Conservation (phyloP, 129 eudicot genomes). For the Flaveria robusta region DNA sequence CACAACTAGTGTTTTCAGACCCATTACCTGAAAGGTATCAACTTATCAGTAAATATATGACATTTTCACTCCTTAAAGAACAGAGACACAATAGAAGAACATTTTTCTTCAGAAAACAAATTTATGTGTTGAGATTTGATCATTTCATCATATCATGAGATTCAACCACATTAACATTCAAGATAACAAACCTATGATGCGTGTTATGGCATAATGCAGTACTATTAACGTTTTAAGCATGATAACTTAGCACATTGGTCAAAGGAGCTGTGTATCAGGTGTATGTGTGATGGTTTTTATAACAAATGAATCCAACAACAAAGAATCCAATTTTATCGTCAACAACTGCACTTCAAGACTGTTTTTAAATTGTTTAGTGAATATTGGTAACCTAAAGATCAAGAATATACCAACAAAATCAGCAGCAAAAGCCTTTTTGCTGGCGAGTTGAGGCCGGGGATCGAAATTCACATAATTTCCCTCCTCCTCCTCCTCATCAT, state of each 20-base stretch:
- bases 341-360: slow-evolving; percentile 15
- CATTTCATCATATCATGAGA: not conserved
- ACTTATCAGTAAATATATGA: slow-evolving; percentile 11
- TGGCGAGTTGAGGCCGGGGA: slow-evolving; percentile 27
- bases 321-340: not conserved
- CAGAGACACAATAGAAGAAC: not conserved
- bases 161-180: not conserved
- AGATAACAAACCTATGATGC: not conserved
- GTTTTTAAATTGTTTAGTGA: not conserved
- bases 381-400: not conserved
- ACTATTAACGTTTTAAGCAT: not conserved
- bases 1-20: slow-evolving; percentile 28
- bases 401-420: slow-evolving; percentile 25
- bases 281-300: not conserved
- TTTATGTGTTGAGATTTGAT: not conserved
- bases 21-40: slow-evolving; percentile 51
- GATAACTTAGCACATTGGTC: not conserved
- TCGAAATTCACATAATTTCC: slow-evolving; percentile 34
- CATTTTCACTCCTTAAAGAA: slow-evolving; percentile 15
- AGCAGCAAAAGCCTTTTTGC: slow-evolving; percentile 20
- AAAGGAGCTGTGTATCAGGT: too few species aligned
- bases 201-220: not conserved
- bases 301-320: not conserved
- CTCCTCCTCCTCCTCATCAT: slow-evolving; percentile 26
- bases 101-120: slow-evolving; percentile 1